A percentile compares a stretch with the other conserved stretches of the same genome.
phyloP scores from a whole-genome alignment of 2,329 filamentous ascomycete genomes.

The Diplodia intermedia region DNA sequence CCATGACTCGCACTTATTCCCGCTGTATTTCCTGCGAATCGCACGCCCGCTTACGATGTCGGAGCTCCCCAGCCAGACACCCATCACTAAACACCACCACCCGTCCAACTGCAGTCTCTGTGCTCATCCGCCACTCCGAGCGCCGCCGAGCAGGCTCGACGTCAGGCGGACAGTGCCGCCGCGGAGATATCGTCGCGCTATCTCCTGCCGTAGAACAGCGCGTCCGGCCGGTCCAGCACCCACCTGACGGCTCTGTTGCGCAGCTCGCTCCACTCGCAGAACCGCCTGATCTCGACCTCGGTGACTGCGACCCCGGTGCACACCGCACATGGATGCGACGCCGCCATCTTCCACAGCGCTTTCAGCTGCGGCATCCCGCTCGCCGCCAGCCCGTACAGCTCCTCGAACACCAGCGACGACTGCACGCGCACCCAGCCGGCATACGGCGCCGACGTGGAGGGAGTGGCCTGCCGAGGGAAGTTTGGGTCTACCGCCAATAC shows the following conservation, averaged over 20 bases:
- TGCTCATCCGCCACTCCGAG: background rate
- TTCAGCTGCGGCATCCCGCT: background rate
- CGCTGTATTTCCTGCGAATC: slow-evolving; percentile 19
- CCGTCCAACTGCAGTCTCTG: background rate
- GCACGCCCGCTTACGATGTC: background rate
- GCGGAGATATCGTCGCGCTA: slow-evolving; percentile 3
- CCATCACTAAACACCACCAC: background rate
- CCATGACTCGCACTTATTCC: slow-evolving; percentile 28
- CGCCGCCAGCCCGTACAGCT: slow-evolving; percentile 8
- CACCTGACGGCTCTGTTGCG: slow-evolving; percentile 14
- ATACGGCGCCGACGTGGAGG: background rate
- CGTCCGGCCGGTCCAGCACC: slow-evolving; percentile 26
- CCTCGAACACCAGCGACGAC: slow-evolving; percentile 21
- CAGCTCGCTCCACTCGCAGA: slow-evolving; percentile 6
- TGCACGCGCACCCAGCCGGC: slow-evolving; percentile 12
- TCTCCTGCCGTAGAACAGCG: slow-evolving; percentile 20
- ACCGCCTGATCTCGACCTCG: slow-evolving; percentile 24
- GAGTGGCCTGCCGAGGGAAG: background rate
- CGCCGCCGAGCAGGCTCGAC: background rate
- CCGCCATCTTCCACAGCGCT: slow-evolving; percentile 19
- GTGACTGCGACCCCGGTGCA: slow-evolving; percentile 13
- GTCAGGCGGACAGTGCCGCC: no score
- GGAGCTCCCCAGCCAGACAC: background rate
- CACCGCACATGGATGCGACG: slow-evolving; percentile 26
- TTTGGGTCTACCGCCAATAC: slow-evolving; percentile 7